Evolutionary conservation across 2,329 filamentous ascomycete genomes (phyloP).

Genomic region (Drechmeria coniospora): DNA sequence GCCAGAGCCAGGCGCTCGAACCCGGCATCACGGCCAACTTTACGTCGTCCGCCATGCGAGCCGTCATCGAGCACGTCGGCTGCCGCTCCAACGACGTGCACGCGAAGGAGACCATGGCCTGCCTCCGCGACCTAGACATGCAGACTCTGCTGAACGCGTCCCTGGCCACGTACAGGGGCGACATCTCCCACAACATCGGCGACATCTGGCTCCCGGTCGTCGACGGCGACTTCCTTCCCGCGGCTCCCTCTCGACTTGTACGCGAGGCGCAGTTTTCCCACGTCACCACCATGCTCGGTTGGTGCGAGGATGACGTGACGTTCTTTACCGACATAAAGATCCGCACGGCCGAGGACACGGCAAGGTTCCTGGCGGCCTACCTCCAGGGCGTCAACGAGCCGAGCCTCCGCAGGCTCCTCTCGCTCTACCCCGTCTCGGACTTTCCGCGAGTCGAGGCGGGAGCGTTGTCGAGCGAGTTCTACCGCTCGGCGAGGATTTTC

Average conservation of each 20-base stretch:
- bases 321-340: slow-evolving; percentile 25
- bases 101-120: slow-evolving; percentile 26
- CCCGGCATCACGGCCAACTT: slow-evolving; percentile 33
- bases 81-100: slow-evolving; percentile 27
- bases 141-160: slow-evolving; percentile 26
- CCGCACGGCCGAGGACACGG: slow-evolving; percentile 21
- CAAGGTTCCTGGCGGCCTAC: slow-evolving; percentile 22
- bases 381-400: slow-evolving; percentile 18
- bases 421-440: slow-evolving; percentile 33
- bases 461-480: slow-evolving; percentile 30
- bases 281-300: slow-evolving; percentile 47
- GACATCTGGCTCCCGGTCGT: slow-evolving; percentile 34
- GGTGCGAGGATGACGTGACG: slow-evolving; percentile 28
- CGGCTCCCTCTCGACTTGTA: slow-evolving; percentile 34
- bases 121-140: slow-evolving; percentile 27
- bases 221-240: slow-evolving; percentile 25
- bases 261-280: slow-evolving; percentile 42
- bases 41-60: slow-evolving; percentile 28
- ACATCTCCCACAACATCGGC: slow-evolving; percentile 29
- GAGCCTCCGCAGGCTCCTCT: slow-evolving; percentile 24
- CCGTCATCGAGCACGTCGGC: slow-evolving; percentile 23
- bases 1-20: slow-evolving; percentile 32
- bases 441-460: slow-evolving; percentile 22
- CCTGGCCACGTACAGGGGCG: slow-evolving; percentile 22
- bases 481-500: slow-evolving; percentile 31